Conservation (phyloP, 2,329 filamentous ascomycete species). For the Fusarium longipes region DNA sequence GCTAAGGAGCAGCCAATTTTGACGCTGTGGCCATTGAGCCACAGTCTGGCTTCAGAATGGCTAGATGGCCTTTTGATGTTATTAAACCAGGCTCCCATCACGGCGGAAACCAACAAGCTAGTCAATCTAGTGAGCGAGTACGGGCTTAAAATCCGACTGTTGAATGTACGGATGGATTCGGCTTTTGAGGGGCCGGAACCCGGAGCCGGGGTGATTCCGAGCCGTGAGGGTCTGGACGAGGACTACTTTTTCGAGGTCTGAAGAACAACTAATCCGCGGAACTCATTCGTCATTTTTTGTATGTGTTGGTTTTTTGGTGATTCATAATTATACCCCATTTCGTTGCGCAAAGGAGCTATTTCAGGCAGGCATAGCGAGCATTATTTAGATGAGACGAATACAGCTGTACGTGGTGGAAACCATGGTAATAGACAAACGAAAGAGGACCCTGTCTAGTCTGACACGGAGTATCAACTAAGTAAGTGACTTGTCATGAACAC, state of each 20-base stretch:
- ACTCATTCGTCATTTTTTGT: slow-evolving; percentile 30
- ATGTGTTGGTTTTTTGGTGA: slow-evolving; percentile 36
- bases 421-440: not conserved
- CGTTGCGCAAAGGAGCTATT: slow-evolving; percentile 20
- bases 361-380: slow-evolving; percentile 35
- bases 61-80: slow-evolving; percentile 95
- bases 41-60: slow-evolving; percentile 93
- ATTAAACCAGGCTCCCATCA: slow-evolving; percentile 94
- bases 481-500: not conserved
- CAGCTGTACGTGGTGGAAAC: slow-evolving; percentile 6
- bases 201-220: slow-evolving; percentile 82
- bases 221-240: slow-evolving; percentile 85
- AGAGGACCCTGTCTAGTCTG: not conserved
- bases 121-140: slow-evolving; percentile 89
- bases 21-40: slow-evolving; percentile 82
- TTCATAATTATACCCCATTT: slow-evolving; percentile 41
- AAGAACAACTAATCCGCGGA: not conserved
- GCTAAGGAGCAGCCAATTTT: slow-evolving; percentile 78
- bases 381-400: slow-evolving; percentile 30
- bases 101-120: slow-evolving; percentile 92
- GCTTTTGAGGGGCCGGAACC: slow-evolving; percentile 73
- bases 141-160: slow-evolving; percentile 88
- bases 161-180: slow-evolving; percentile 90
- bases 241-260: slow-evolving; percentile 91
- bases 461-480: not conserved